phyloP scores from a whole-genome alignment of 306 rosid genomes.

The Castanea crenata region DNA sequence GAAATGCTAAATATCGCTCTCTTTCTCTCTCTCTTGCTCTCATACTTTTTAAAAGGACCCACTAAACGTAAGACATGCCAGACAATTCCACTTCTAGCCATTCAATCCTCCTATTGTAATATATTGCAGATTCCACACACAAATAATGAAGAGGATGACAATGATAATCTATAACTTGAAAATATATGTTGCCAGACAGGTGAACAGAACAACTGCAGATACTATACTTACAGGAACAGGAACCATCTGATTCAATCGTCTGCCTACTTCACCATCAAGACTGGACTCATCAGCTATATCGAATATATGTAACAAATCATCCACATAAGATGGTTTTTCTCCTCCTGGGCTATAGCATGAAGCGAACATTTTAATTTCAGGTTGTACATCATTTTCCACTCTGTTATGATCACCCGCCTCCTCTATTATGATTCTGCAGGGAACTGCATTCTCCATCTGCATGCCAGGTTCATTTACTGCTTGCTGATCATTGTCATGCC shows the following conservation, averaged over 20 bases:
- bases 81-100: background rate
- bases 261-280: slow-evolving; percentile 94
- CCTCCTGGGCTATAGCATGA: slow-evolving; percentile 40
- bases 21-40: background rate
- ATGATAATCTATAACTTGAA: background rate
- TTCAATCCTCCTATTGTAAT: background rate
- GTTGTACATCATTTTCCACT: slow-evolving; percentile 26
- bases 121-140: background rate
- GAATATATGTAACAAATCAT: slow-evolving; percentile 40
- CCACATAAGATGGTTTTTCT: slow-evolving; percentile 36
- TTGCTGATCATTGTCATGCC: slow-evolving; percentile 39
- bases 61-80: background rate
- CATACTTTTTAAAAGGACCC: background rate
- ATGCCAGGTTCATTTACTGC: slow-evolving; percentile 22
- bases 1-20: background rate
- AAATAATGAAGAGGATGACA: background rate
- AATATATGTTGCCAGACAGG: background rate
- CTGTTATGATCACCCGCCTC: slow-evolving; percentile 24
- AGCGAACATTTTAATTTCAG: slow-evolving; percentile 35
- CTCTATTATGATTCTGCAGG: slow-evolving; percentile 9
- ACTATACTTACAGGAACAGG: slow-evolving; percentile 70
- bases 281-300: slow-evolving; percentile 75
- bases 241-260: slow-evolving; percentile 79
- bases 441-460: slow-evolving; percentile 34
- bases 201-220: background rate